These are phyloP conservation scores for Flammula alnicola DNA, from an alignment of 1,284 basidiomycete genomes.

Conservation along the genomic window DNA sequence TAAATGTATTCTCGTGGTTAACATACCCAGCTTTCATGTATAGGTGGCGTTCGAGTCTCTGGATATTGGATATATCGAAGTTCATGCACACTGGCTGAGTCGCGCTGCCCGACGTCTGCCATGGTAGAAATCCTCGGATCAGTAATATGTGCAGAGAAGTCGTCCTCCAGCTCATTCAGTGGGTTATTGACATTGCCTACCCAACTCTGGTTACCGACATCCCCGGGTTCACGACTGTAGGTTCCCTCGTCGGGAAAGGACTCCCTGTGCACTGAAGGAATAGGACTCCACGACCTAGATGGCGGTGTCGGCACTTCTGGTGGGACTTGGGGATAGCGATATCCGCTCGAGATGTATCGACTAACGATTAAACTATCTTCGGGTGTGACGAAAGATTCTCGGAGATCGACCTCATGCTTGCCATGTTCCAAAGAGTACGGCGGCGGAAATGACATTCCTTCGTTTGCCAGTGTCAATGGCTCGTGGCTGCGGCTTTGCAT, in stretches of 20 bases:
- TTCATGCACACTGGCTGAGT: constrained; percentile 8
- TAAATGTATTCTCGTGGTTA: not conserved
- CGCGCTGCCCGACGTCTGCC: constrained; percentile 4
- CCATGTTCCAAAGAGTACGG: not conserved
- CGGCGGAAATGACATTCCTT: not conserved
- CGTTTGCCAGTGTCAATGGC: too few relatives aligned
- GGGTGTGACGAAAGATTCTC: constrained; percentile 4
- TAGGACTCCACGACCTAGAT: constrained; percentile 34
- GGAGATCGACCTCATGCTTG: not conserved
- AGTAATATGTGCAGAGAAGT: not conserved
- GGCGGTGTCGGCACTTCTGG: constrained; percentile 10
- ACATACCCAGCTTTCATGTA: constrained; percentile 16
- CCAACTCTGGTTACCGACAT: constrained; percentile 17
- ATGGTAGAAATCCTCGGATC: constrained; percentile 13
- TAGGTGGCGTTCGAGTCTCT: not conserved
- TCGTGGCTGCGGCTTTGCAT: not conserved
- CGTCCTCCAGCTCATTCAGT: constrained; percentile 4
- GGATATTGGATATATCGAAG: constrained; percentile 15
- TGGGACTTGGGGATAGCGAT: constrained; percentile 16
- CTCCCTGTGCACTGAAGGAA: constrained; percentile 35
- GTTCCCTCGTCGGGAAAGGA: constrained; percentile 12
- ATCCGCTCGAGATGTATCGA: constrained; percentile 18
- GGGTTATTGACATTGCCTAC: constrained; percentile 10
- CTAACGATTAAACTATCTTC: constrained; percentile 23
- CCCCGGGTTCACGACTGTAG: constrained; percentile 4